Evolutionary conservation across 2,329 filamentous ascomycete genomes (phyloP).

Genomic region (Orbilia javanica): DNA sequence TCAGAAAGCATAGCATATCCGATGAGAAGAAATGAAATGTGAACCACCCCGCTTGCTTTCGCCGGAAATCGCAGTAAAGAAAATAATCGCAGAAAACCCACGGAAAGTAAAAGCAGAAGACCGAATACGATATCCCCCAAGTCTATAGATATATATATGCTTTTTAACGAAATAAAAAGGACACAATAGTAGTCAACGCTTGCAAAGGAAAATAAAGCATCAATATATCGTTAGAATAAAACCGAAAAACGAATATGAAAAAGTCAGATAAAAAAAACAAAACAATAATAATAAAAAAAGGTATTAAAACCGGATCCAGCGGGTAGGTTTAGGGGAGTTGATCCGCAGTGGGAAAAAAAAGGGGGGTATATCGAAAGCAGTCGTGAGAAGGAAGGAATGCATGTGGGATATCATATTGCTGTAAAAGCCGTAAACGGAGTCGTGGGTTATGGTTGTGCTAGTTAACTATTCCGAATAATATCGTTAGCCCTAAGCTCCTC

Average conservation of each 20-base stretch:
- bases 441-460: constrained; percentile 12
- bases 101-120: constrained; percentile 19
- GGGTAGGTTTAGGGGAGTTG: constrained; percentile 49
- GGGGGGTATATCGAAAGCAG: constrained; percentile 51
- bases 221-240: constrained; percentile 41
- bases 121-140: constrained; percentile 59
- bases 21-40: constrained; percentile 32
- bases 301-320: constrained; percentile 58
- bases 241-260: neutral
- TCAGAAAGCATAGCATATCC: constrained; percentile 28
- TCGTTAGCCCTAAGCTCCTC: constrained; percentile 7
- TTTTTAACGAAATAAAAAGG: constrained; percentile 47
- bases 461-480: constrained; percentile 12
- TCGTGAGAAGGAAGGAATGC: constrained; percentile 41
- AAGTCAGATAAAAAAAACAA: constrained; percentile 7
- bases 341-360: constrained; percentile 40
- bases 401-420: constrained; percentile 57
- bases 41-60: constrained; percentile 53
- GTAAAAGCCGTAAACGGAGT: constrained; percentile 26
- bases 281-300: neutral
- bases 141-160: constrained; percentile 59
- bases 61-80: constrained; percentile 25
- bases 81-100: constrained; percentile 15
- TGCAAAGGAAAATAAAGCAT: constrained; percentile 39
- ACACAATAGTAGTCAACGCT: constrained; percentile 45